Percentiles rank a stretch among this genome's conserved stretches.
Conservation (phyloP, 2,329 filamentous ascomycete genomes). For the Thelonectria olida region DNA sequence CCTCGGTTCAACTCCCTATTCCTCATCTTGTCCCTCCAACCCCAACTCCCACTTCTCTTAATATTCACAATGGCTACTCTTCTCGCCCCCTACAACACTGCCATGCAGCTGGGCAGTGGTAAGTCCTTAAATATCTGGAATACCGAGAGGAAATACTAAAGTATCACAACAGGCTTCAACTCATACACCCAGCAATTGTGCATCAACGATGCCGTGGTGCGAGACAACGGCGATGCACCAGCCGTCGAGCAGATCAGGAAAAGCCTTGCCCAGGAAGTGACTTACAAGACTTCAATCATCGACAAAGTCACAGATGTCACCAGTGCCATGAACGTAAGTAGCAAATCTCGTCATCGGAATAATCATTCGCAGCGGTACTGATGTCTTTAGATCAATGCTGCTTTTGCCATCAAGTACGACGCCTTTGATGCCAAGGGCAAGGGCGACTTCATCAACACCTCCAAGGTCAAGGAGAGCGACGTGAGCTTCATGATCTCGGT, state of each 20-base stretch:
- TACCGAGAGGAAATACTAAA: not conserved
- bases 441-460: constrained; percentile 11
- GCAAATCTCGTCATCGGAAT: not conserved
- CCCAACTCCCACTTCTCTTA: not conserved
- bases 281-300: constrained; percentile 19
- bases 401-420: constrained; percentile 19
- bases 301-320: constrained; percentile 21
- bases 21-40: not conserved
- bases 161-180: constrained; percentile 11
- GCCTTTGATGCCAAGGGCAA: constrained; percentile 7
- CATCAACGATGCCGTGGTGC: constrained; percentile 12
- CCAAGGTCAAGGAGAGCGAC: constrained; percentile 24
- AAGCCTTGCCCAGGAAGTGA: constrained; percentile 11
- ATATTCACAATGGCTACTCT: constrained; percentile 5
- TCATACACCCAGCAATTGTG: constrained; percentile 20
- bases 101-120: constrained; percentile 20
- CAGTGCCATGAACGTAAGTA: constrained; percentile 19
- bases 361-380: not conserved
- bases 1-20: not conserved
- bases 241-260: not conserved
- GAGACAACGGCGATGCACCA: not conserved
- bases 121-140: not conserved
- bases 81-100: constrained; percentile 11
- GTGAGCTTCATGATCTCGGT: constrained; percentile 13
- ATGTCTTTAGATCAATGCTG: constrained; percentile 11